Base-by-base conservation (phyloP, 2,329 filamentous ascomycete species). In the Fusarium robinianum region DNA sequence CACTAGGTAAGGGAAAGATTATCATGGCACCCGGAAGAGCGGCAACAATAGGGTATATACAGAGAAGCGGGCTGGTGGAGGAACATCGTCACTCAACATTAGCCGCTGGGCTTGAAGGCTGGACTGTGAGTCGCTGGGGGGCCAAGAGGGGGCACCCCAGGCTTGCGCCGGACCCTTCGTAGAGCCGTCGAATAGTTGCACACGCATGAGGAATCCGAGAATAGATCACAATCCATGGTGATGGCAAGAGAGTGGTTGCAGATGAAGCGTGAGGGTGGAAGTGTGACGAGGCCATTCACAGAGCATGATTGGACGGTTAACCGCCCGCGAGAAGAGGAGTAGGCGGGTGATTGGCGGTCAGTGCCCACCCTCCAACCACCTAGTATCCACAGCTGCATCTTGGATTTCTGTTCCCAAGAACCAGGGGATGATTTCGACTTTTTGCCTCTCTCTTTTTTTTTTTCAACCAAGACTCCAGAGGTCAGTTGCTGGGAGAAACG, bases 11-110 rank as follows among this genome's bases (percentile, higher is more conserved):
- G 68, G 63, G 70, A 70, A 67, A 74, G 70, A 60, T 63, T 63
- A 67, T 71, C 70, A 71, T 71, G 68, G n/a, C 67, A 66, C 63
- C n/a, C 58, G 64, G 63, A 63, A 64, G 63, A 63, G 67, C 69
- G 71, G 72, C 68, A 67, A 63, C 63, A 64, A 70, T 70, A 68
- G 69, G 71, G 77, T 79, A 79, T 79, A 78, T 79, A 78, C n/a
- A n/a, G n/a, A n/a, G n/a, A n/a, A n/a, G 76, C 75, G 75, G 53
- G 73, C 70, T 76, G 72, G 67, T 77, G 74, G 77, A 67, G 69
- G 67, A 67, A 63, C 63, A 61, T 61, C 65, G 63, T 72, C 72
- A 68, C 62, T 70, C 67, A 64, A 66, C 62, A 63, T 67, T 67
- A 70, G 68, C 66, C 66, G 66, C 70, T 67, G 65, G 41, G 39